phyloP scores from a whole-genome alignment of 441 rosid genomes.

The Brassica hybrid region DNA sequence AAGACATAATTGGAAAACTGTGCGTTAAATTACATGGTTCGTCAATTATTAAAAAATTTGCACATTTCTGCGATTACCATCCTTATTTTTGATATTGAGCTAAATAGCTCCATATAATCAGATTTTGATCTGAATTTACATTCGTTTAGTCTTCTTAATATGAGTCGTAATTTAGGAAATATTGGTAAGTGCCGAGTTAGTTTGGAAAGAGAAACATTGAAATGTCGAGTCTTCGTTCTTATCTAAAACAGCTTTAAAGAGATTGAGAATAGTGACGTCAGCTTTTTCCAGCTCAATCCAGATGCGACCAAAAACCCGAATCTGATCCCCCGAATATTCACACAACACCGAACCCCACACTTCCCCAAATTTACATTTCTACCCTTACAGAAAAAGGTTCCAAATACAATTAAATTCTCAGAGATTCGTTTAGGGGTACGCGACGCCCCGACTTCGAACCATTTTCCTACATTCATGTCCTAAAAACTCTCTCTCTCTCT shows the following conservation, averaged over 20 bases:
- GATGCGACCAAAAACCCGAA: constrained; percentile 35
- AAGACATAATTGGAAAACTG: no score
- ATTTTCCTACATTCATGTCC: constrained; percentile 8
- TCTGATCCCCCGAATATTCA: constrained; percentile 47
- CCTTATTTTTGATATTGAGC: no score
- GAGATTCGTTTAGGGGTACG: constrained; percentile 43
- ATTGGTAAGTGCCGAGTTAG: background rate
- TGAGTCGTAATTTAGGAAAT: constrained; percentile 3
- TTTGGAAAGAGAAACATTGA: background rate
- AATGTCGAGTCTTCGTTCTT: constrained; percentile 38
- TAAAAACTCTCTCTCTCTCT: constrained; percentile 19
- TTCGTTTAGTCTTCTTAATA: background rate
- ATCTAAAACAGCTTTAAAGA: constrained; percentile 24
- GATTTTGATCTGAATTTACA: background rate
- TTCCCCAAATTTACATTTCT: background rate
- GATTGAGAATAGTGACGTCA: constrained; percentile 41
- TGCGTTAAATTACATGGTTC: no score
- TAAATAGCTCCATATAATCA: background rate
- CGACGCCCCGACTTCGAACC: constrained; percentile 47
- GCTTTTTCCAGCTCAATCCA: constrained; percentile 31
- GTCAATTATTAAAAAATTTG: no score
- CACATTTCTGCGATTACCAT: no score
- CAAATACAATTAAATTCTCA: background rate
- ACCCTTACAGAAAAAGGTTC: constrained; percentile 24
- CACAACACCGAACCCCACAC: constrained; percentile 14